Evolutionary conservation across 225 moss, liverwort and hornwort species (phyloP), one percentile per base, ranked within the genome.

Genomic region (Straminergon stramineum): DNA sequence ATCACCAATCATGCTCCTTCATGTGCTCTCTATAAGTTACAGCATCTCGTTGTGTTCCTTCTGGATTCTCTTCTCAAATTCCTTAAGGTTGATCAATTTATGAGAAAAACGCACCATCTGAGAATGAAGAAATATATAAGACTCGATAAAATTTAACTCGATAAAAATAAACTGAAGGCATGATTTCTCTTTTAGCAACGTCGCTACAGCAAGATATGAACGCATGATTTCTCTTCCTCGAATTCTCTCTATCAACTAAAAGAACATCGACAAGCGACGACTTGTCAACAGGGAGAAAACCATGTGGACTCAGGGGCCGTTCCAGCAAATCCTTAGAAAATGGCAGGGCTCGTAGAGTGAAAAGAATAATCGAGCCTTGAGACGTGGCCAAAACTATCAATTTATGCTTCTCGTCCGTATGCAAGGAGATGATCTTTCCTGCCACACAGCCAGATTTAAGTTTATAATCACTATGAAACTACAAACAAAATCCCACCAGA

Each of bases 21-120:
- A 96, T 90, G 70, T 95, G 95, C 70, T 95, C 92, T 89, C 93
- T 48, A 48, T 48, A 48, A 48, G 48, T 48, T 96, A 95, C 45
- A 92, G 79, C 85, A 95, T 96, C 85, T 96, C 94, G 52, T 92
- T 88, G 19, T 92, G 90, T 91, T 95, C 96, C 84, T 94, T 93
- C 85, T 95, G 81, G 86, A 75, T 92, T 88, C 69, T 94, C 90
- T 11, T 26, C 79, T 79, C 79, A 57, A 79, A 79, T 79, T 57
- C 96, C 96, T 90, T 75, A 52, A 56, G 64, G 22, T 79, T 34
- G 87, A 82, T 78, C 31, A 69, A 84, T 34, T 35, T 41, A 71
- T 58, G 39, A 69, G 69, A 61, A 39, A 48, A 79, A 76, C 69
- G 34, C 70, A 74, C 5, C 83, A 65, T 81, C 43, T 61, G 30